Percentiles rank a stretch among this genome's conserved stretches.
Evolutionary conservation across 306 rosid species (phyloP).

Genomic region (Fagus sylvatica): DNA sequence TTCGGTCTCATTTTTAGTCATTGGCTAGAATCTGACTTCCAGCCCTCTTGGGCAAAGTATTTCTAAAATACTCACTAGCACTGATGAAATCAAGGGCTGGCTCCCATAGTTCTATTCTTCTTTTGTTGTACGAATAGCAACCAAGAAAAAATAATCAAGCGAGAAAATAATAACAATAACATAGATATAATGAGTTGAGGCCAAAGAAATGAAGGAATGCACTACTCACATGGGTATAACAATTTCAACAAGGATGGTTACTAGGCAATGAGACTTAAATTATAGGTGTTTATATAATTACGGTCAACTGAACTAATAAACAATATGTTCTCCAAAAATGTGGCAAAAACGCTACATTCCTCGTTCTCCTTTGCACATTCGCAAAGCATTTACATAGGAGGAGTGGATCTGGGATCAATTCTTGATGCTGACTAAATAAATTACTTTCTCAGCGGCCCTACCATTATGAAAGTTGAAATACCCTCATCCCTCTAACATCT

Average conservation of each 20-base stretch:
- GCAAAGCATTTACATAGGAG: neutral
- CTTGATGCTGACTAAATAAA: neutral
- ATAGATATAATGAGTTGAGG: too few species aligned
- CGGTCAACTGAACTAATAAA: neutral
- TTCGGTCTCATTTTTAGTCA: too few species aligned
- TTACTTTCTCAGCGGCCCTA: neutral
- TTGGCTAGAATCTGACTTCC: too few species aligned
- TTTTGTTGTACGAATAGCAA: too few species aligned
- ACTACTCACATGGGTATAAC: too few species aligned
- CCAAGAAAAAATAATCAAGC: too few species aligned
- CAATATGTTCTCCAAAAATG: neutral
- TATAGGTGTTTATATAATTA: neutral
- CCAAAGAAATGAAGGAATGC: too few species aligned
- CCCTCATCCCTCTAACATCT: neutral
- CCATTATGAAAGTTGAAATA: neutral
- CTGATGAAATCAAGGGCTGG: too few species aligned
- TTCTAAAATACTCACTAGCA: too few species aligned
- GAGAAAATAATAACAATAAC: neutral
- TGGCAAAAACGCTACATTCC: neutral
- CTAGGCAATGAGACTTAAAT: neutral
- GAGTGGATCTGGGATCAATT: neutral
- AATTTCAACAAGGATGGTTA: neutral
- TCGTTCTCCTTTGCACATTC: neutral
- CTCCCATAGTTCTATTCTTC: too few species aligned
- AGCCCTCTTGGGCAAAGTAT: too few species aligned